Conservation (phyloP, 495 filamentous ascomycete genomes). For the Penicillium coffeae region DNA sequence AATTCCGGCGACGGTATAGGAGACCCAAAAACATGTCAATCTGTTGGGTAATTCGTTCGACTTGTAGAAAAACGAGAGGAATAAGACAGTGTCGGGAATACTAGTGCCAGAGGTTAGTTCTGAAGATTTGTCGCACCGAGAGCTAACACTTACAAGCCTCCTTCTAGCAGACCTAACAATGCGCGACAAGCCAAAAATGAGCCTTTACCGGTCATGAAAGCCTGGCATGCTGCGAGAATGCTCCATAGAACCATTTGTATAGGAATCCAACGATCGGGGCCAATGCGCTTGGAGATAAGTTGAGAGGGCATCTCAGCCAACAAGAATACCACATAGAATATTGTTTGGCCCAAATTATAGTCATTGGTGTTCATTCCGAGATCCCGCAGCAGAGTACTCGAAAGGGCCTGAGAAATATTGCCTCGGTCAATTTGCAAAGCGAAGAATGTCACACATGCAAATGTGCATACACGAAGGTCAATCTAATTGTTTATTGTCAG, state of each 20-base stretch:
- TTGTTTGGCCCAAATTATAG: constrained; percentile 22
- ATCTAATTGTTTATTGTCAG: constrained; percentile 17
- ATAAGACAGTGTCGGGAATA: constrained; percentile 42
- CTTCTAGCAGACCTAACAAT: constrained; percentile 58
- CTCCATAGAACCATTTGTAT: constrained; percentile 31
- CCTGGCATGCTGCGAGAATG: constrained; percentile 23
- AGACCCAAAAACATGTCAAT: constrained; percentile 58
- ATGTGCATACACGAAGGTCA: constrained; percentile 41
- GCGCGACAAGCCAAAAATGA: constrained; percentile 61
- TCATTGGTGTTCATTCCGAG: constrained; percentile 51
- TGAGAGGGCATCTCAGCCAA: constrained; percentile 31
- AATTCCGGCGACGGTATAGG: constrained; percentile 51
- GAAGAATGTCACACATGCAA: constrained; percentile 48
- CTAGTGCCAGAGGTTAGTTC: background rate
- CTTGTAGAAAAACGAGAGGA: constrained; percentile 70
- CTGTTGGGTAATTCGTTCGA: constrained; percentile 59
- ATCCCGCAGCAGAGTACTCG: constrained; percentile 54
- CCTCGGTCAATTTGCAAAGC: constrained; percentile 66
- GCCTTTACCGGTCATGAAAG: constrained; percentile 36
- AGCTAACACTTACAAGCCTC: constrained; percentile 44
- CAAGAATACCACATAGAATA: constrained; percentile 8
- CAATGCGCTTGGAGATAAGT: constrained; percentile 9
- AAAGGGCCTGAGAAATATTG: constrained; percentile 59
- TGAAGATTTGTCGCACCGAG: background rate
- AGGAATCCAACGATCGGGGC: constrained; percentile 27